Percentiles rank a stretch among this genome's conserved stretches.
Evolutionary conservation across 2,329 filamentous ascomycete genomes (phyloP).

Genomic region (Phaeosphaeriaceae sp.): DNA sequence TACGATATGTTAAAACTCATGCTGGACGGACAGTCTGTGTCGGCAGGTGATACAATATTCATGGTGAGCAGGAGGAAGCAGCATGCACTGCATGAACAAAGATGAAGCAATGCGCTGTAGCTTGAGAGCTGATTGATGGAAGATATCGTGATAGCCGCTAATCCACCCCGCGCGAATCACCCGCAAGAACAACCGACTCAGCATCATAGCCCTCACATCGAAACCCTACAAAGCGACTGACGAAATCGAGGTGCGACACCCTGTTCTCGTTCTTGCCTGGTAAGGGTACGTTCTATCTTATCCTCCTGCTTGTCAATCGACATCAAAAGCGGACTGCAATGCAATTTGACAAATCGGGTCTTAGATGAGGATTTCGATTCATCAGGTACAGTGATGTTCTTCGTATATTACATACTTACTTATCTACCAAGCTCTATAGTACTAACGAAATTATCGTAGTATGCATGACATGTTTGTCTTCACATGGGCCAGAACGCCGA

Average conservation of each 20-base stretch:
- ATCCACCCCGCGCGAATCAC: constrained; percentile 6
- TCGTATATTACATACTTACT: background rate
- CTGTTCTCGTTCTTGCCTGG: background rate
- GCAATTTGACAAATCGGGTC: background rate
- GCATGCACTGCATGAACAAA: background rate
- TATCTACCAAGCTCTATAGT: background rate
- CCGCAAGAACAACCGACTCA: constrained; percentile 17
- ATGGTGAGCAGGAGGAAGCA: background rate
- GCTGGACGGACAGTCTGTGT: no score
- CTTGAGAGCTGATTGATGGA: constrained; percentile 31
- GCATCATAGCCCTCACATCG: constrained; percentile 18
- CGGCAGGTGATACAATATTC: no score
- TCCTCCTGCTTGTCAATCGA: no score
- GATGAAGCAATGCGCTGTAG: background rate
- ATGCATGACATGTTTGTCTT: background rate
- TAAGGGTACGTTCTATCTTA: background rate
- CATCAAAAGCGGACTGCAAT: no score
- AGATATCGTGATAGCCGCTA: constrained; percentile 17
- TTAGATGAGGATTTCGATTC: background rate
- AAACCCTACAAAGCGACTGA: background rate
- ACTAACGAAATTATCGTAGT: background rate
- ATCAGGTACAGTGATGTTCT: background rate
- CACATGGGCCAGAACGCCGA: background rate
- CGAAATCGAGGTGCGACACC: background rate
- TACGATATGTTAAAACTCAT: background rate